Evolutionary conservation across 2,329 filamentous ascomycete species (phyloP), one percentile per base, ranked within the genome.

Genomic region (Alternaria sp.): DNA sequence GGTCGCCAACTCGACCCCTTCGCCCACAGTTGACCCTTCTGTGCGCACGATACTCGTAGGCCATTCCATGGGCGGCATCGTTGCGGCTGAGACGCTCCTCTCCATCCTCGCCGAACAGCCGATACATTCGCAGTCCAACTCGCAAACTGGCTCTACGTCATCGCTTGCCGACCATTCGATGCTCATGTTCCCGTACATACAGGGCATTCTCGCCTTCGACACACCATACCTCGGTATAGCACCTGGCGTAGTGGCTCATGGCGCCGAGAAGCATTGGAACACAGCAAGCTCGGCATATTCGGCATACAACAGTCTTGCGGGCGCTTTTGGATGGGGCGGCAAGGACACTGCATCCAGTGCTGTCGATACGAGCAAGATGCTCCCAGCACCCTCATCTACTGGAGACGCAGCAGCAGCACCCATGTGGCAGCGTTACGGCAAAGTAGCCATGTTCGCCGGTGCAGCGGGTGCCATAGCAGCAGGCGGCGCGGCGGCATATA

Each of bases 111-210:
- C 88, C 61, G 91, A 79, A 14, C 69, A 76, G 57, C 75, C 78
- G 7, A 74, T 79, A 26, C 69, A 69, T 43, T 73, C 76, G 3
- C 66, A 72, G 20, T 68, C 69, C 65, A 81, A 82, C 36, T 73
- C 73, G 54, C 65, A 69, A 11, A 68, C 74, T 14, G 60, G 58
- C 18, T 75, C 77, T 24, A 70, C 71, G 8, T 67, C 70, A 8
- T 75, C 76, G 18, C 75, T 77, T 26, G 63, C 69, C 1, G 71
- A 76, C 9, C 81, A 87, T 61, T 89, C 86, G 71, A 79, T 81
- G 32, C 88, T 96, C 76, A 94, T 97, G 90, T 98, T 98, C 76
- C 94, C 94, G 1, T 94, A 93, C 78, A 88, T 98, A 66, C 91
- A 94, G 79, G 94, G 91, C 67, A 87, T 98, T 26, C 86, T 98